Base-by-base conservation (phyloP, 192 early-diverging fungal genomes). In the Coemansia sp. region DNA sequence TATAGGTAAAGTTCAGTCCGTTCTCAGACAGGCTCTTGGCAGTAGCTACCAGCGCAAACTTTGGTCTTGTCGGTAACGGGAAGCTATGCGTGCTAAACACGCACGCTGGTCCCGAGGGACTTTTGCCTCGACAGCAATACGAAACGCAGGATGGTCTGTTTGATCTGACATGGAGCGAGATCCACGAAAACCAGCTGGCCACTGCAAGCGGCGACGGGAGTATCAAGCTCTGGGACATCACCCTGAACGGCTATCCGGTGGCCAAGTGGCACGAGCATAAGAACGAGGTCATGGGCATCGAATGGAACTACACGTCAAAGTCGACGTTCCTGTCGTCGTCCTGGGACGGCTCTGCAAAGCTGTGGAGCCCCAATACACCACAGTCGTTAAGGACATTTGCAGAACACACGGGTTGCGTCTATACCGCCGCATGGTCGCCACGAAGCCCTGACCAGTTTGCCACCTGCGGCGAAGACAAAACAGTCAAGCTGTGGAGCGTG, bases 111-210 rank as follows among this genome's bases (percentile, higher is more conserved):
- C 38, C 58, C 22, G 82, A 48, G 33, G 53, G 50, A 1, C 59
- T 61, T 15, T 17, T 27, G 15, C 52, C 65, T 33, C 42, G 38
- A 13, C 55, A 57, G 55, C 93, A 91, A 36, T 99, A 88, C 69
- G 97, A 98, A 64, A 97, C 96, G 3, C 95, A 97, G 79, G 97
- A 99, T 70, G 96, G 94, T 7, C 72, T 98, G 7, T 99, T 93
- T 74, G 97, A 99, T 75, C 72, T 89, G 33, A 87, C 90, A 30
- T 99, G 97, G 97, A 95, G 89, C 71, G 97, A 99, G 72, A 60
- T 86, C 14, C 92, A 99, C 69, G 96, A 99, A 70, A 92, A 96
- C 72, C 97, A 99, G 60, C 55, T 99, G 25, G 88, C 89, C 0
- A 93, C 92, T 14, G 85, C 87, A 28, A 91, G 90, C 65, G 97